Evolutionary conservation across 345 rosid genomes (phyloP).

Genomic region (Camelina neglecta): DNA sequence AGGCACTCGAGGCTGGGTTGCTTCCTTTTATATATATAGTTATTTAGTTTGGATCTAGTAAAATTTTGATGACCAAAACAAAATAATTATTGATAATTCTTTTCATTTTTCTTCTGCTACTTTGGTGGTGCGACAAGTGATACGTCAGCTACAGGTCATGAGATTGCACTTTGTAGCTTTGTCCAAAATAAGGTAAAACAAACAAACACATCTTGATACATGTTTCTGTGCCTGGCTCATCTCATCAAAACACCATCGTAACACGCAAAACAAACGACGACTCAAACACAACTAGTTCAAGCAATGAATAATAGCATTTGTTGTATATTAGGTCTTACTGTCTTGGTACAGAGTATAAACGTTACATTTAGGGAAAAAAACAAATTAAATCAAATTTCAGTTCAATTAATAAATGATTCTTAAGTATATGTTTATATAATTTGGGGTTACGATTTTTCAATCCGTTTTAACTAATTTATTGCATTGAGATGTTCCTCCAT

Average conservation of each 20-base stretch:
- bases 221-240: conserved; percentile 23
- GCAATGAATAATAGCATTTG: too few relatives aligned
- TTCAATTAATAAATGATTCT: not conserved
- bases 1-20: not conserved
- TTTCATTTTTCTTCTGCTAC: too few relatives aligned
- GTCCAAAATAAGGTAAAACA: conserved; percentile 25
- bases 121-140: too few relatives aligned
- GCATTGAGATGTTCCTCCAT: too few relatives aligned
- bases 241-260: conserved; percentile 20
- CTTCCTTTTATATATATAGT: conserved; percentile 3
- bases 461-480: too few relatives aligned
- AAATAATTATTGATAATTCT: too few relatives aligned
- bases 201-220: conserved; percentile 17
- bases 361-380: not conserved
- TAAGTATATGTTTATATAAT: too few relatives aligned
- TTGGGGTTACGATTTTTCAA: too few relatives aligned
- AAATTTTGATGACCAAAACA: too few relatives aligned
- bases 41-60: not conserved
- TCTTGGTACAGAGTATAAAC: not conserved
- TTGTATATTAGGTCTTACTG: not conserved
- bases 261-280: conserved; percentile 19
- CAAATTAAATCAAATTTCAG: not conserved
- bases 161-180: conserved; percentile 7
- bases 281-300: not conserved
- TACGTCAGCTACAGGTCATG: not conserved